phyloP scores from a whole-genome alignment of 2,329 filamentous ascomycete genomes.

The Chaetomium olivaceum region DNA sequence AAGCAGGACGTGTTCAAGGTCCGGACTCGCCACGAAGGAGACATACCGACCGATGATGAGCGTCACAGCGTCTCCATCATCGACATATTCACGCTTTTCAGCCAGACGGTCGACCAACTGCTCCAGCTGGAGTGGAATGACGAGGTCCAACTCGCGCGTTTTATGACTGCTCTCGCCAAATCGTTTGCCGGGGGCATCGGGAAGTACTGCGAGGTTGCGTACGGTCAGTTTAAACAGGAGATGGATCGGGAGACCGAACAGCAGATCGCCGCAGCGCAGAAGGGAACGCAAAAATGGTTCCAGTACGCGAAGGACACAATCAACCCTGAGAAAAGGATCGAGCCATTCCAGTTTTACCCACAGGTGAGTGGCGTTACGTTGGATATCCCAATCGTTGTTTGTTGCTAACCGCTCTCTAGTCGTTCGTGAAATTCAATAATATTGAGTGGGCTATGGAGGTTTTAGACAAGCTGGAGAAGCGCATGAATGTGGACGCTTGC shows the following conservation, averaged over 20 bases:
- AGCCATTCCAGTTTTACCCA: conserved; percentile 94
- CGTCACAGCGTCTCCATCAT: conserved; percentile 91
- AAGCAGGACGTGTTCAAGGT: conserved; percentile 87
- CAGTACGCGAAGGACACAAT: conserved; percentile 92
- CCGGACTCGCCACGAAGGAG: conserved; percentile 62
- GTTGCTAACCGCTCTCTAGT: conserved; percentile 53
- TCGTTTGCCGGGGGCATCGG: conserved; percentile 80
- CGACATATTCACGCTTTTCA: conserved; percentile 92
- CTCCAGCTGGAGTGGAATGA: conserved; percentile 88
- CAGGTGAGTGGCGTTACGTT: conserved; percentile 61
- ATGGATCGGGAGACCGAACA: conserved; percentile 92
- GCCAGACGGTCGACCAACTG: conserved; percentile 85
- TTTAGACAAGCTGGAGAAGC: conserved; percentile 83
- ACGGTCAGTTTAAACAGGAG: conserved; percentile 80
- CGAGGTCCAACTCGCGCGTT: conserved; percentile 89
- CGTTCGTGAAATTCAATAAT: conserved; percentile 96
- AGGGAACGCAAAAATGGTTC: conserved; percentile 88
- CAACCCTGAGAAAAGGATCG: conserved; percentile 86
- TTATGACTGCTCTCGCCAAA: conserved; percentile 92
- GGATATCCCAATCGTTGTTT: neutral
- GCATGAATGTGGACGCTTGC: conserved; percentile 89
- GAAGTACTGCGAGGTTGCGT: conserved; percentile 87
- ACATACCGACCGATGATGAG: conserved; percentile 72
- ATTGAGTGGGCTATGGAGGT: conserved; percentile 93
- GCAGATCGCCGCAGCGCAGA: conserved; percentile 74